phyloP scores from a whole-genome alignment of 2,329 filamentous ascomycete species.

The Diaporthe nobilis region DNA sequence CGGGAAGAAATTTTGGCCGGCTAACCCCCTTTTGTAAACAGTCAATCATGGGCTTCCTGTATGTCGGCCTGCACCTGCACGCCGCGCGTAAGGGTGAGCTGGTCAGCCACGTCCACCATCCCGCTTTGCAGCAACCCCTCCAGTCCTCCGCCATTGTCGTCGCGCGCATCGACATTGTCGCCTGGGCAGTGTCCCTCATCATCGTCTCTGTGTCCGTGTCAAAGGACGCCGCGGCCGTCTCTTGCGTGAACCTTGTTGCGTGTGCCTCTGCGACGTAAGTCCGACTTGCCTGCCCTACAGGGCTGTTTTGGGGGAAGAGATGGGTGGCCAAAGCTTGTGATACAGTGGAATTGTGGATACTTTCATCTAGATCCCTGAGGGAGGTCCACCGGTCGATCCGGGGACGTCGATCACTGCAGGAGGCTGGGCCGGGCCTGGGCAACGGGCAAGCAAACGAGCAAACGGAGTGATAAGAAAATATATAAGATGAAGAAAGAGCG shows the following conservation, averaged over 20 bases:
- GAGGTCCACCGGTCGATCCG: conserved; percentile 30
- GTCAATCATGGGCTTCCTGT: conserved; percentile 50
- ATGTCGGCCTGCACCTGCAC: conserved; percentile 50
- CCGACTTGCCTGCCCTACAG: neutral
- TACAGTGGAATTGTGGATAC: conserved; percentile 23
- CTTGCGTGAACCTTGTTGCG: conserved; percentile 48
- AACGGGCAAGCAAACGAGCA: neutral
- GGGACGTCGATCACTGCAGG: conserved; percentile 37
- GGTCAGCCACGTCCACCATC: conserved; percentile 43
- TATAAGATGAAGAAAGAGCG: neutral
- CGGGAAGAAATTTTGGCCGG: neutral
- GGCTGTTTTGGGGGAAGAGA: neutral
- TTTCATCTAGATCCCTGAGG: conserved; percentile 33
- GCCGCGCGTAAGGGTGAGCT: conserved; percentile 46
- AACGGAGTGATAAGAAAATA: neutral
- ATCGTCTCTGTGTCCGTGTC: conserved; percentile 47
- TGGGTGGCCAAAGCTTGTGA: conserved; percentile 26
- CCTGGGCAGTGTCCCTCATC: conserved; percentile 49
- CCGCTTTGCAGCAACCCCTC: conserved; percentile 48
- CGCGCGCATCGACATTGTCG: conserved; percentile 46
- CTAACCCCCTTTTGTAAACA: conserved; percentile 38
- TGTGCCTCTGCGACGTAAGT: conserved; percentile 48
- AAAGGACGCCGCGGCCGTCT: conserved; percentile 34
- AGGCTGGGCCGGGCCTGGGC: conserved; percentile 11
- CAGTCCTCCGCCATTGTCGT: conserved; percentile 50